These are phyloP conservation scores for Aristolochia californica DNA, from an alignment of 164 flowering plant genomes.

Conservation along the genomic window DNA sequence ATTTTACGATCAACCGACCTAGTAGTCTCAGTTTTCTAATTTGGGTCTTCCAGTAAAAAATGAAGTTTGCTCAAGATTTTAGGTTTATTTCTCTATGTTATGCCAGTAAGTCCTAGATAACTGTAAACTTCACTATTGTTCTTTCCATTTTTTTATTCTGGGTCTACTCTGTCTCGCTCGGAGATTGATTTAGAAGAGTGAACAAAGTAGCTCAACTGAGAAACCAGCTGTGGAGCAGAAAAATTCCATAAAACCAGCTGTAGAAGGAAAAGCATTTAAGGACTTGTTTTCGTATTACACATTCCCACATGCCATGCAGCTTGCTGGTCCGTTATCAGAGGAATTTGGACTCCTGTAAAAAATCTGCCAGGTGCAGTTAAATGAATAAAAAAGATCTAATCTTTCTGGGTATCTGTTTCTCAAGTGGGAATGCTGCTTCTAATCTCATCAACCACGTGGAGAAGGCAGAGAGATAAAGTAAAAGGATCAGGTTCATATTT, in stretches of 20 bases:
- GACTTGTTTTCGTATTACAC: background rate
- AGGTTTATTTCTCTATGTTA: too few species aligned
- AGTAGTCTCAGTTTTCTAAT: background rate
- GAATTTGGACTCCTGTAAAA: background rate
- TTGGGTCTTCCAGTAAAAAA: background rate
- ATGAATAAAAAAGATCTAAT: background rate
- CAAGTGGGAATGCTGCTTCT: too few species aligned
- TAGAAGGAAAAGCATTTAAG: background rate
- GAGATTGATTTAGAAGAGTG: background rate
- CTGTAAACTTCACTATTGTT: too few species aligned
- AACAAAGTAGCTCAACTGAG: background rate
- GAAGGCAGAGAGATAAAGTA: background rate
- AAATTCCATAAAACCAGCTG: background rate
- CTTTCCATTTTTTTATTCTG: too few species aligned
- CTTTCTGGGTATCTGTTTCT: too few species aligned
- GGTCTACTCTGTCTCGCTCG: background rate
- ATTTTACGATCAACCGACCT: slow-evolving; percentile 4
- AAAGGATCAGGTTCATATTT: background rate
- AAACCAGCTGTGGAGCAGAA: slow-evolving; percentile 3
- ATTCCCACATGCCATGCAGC: slow-evolving; percentile 2
- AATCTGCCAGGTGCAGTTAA: background rate
- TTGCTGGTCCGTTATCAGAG: background rate
- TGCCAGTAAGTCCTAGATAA: too few species aligned
- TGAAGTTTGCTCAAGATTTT: background rate
- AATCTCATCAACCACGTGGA: background rate